Percentiles rank a stretch among this genome's conserved stretches.
phyloP scores from a whole-genome alignment of 2,329 filamentous ascomycete genomes.

The Xylaria sp. region DNA sequence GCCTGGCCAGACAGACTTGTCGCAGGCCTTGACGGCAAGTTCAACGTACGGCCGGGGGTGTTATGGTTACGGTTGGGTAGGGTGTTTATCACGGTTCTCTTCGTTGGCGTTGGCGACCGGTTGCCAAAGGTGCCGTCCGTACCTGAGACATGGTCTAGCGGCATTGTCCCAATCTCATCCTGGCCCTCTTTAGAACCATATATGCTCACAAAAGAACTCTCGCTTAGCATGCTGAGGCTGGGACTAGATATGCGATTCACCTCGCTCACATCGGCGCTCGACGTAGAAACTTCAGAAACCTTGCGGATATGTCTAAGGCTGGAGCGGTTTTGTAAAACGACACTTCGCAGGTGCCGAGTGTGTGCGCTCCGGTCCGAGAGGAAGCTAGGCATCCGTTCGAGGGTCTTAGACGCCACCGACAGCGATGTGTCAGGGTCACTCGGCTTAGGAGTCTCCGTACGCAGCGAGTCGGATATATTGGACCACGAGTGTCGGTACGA shows the following conservation, averaged over 20 bases:
- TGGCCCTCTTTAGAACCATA: constrained; percentile 59
- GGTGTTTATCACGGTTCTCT: constrained; percentile 31
- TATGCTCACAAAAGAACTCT: constrained; percentile 74
- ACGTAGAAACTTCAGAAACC: constrained; percentile 53
- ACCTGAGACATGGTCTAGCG: constrained; percentile 37
- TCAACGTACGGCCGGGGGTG: constrained; percentile 43
- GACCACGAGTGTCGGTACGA: constrained; percentile 51
- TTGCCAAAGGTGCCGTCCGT: constrained; percentile 44
- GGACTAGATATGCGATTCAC: constrained; percentile 63
- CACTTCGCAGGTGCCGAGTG: constrained; percentile 70
- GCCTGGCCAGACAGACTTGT: constrained; percentile 52
- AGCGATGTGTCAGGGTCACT: constrained; percentile 33
- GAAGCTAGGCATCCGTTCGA: constrained; percentile 73
- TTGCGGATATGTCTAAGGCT: constrained; percentile 64
- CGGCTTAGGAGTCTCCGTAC: constrained; percentile 42
- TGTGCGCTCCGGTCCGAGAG: constrained; percentile 69
- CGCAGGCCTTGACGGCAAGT: constrained; percentile 50
- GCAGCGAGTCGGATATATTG: constrained; percentile 45
- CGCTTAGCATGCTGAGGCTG: constrained; percentile 71
- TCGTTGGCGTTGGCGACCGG: constrained; percentile 41
- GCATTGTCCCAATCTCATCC: constrained; percentile 34
- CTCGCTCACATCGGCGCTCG: constrained; percentile 52
- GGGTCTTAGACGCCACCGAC: constrained; percentile 50
- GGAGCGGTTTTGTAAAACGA: constrained; percentile 63
- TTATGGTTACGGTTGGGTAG: constrained; percentile 40